phyloP scores from a whole-genome alignment of 2,329 filamentous ascomycete species.

The Huntiella bhutanensis region DNA sequence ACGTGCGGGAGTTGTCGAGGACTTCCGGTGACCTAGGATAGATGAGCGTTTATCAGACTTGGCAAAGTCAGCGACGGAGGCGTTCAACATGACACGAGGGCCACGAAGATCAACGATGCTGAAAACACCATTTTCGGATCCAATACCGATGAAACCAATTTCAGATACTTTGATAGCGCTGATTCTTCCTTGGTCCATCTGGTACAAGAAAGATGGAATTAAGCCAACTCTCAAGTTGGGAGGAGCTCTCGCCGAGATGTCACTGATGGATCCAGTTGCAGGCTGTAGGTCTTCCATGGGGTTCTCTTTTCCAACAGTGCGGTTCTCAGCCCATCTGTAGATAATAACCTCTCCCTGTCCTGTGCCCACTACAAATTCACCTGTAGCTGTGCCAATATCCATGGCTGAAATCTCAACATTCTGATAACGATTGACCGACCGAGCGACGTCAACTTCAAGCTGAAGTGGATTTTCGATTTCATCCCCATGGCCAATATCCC shows the following conservation, averaged over 20 bases:
- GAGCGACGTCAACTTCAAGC: constrained; percentile 71
- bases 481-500: constrained; percentile 82
- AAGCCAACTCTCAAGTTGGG: constrained; percentile 57
- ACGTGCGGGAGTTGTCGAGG: constrained; percentile 18
- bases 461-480: constrained; percentile 74
- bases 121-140: constrained; percentile 65
- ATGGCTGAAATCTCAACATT: constrained; percentile 61
- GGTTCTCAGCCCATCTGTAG: constrained; percentile 76
- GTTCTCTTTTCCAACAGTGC: constrained; percentile 49
- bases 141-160: constrained; percentile 76
- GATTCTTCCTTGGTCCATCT: constrained; percentile 38
- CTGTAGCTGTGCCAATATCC: constrained; percentile 61
- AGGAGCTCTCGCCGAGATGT: constrained; percentile 57
- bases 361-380: constrained; percentile 70
- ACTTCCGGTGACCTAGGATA: constrained; percentile 24
- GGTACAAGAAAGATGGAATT: constrained; percentile 57
- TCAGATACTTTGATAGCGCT: constrained; percentile 71
- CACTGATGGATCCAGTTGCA: constrained; percentile 51
- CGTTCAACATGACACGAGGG: constrained; percentile 63
- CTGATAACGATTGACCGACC: constrained; percentile 61
- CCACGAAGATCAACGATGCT: constrained; percentile 76
- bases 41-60: constrained; percentile 61
- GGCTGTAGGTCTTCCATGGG: constrained; percentile 22
- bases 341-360: constrained; percentile 67
- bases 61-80: constrained; percentile 50